Evolutionary conservation across 208 protist species (phyloP), one percentile per base, ranked within the genome.

Genomic region (Trypanosoma cruzi): DNA sequence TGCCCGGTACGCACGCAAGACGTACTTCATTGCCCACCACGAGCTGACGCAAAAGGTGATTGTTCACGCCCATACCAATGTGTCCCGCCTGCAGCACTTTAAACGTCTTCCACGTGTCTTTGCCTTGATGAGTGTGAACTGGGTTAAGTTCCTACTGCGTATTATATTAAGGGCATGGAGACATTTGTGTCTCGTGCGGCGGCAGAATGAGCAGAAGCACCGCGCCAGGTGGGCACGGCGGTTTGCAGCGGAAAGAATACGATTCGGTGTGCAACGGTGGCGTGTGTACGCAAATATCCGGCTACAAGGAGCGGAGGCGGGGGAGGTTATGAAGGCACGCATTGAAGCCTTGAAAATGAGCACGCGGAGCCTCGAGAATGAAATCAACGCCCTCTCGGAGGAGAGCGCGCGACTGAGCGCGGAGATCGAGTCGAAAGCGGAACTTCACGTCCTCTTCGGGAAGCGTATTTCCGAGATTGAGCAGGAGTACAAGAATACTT

Each of bases 21-120:
- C 89, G 3, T 93, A 82, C 74, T 89, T 90, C 72, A 53, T 90
- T 13, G 89, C 89, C 11, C 85, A 92, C 71, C 68, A 84, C 57
- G 77, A 88, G 36, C 61, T 92, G 13, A 65, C 86, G 29, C 73
- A 71, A 31, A 22, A 53, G 20, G 81, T 86, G 16, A 74, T 88
- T 18, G 29, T 20, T 11, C 68, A 89, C 13, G 80, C 83, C 8
- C 77, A 95, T 55, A 22, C 62, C 22, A 85, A 88, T 59, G 71
- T 79, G 0, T 72, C 72, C 4, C 67, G 58, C 16, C 60, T 87
- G 64, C 71, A 89, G 52, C 84, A 89, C 57, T 78, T 88, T 28
- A 69, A 66, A 34, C 82, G 77, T n/a, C 78, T 92, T 46, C 76
- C 79, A 2, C 72, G 65, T 22, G 77, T 93, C 54, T 85, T 95